Conservation (phyloP, 202 grass and related monocot genomes). For the Panicum virgatum region DNA sequence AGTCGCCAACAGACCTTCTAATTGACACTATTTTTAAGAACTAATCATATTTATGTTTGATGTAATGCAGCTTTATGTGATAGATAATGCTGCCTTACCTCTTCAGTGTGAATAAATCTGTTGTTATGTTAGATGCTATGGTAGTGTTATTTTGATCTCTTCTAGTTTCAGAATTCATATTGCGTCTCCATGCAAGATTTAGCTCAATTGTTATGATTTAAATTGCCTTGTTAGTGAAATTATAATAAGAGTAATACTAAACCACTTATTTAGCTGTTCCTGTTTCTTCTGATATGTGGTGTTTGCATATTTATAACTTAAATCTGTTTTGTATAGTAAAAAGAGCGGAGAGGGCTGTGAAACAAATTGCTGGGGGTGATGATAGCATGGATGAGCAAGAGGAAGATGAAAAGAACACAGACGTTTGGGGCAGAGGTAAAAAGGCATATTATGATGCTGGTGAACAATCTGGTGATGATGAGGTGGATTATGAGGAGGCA, state of each 20-base stretch:
- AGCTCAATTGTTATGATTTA: conserved; percentile 17
- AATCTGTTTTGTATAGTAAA: conserved; percentile 51
- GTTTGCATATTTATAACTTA: conserved; percentile 24
- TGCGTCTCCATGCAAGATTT: background rate
- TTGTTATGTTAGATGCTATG: background rate
- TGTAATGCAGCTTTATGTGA: background rate
- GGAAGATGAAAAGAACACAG: conserved; percentile 51
- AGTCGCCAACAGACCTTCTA: background rate
- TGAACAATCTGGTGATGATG: conserved; percentile 66
- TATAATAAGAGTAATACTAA: conserved; percentile 1
- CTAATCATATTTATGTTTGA: background rate
- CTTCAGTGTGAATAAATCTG: background rate
- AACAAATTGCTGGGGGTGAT: conserved; percentile 73
- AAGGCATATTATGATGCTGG: conserved; percentile 56
- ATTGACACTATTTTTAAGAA: conserved; percentile 10
- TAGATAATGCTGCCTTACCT: background rate
- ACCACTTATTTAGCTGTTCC: background rate
- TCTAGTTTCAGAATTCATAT: conserved; percentile 6
- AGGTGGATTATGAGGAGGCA: conserved; percentile 57
- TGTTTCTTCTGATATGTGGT: conserved; percentile 30
- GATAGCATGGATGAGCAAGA: conserved; percentile 78
- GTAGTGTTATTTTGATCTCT: background rate
- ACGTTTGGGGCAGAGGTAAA: conserved; percentile 66
- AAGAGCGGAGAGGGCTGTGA: conserved; percentile 58
- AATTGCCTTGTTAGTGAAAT: background rate